Conservation (phyloP, 2,329 filamentous ascomycete species). For the Cladosporium sp. region DNA sequence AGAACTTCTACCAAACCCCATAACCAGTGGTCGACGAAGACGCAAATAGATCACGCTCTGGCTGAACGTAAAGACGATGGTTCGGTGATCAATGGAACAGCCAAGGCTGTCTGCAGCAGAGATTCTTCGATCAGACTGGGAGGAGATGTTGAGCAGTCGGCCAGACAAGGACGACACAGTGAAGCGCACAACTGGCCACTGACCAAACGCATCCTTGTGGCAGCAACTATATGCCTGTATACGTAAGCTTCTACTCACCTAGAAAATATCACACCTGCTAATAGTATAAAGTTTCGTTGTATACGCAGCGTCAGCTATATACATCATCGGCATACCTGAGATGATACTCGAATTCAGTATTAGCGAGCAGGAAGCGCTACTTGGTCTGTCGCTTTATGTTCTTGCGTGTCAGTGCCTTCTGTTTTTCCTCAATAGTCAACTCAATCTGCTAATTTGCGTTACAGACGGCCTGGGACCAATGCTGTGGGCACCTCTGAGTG, state of each 20-base stretch:
- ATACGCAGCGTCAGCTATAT: not conserved
- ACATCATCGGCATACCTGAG: not conserved
- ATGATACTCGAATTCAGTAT: not conserved
- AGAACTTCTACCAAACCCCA: no score
- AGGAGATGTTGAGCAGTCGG: no score
- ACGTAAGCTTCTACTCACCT: not conserved
- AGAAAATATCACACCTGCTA: not conserved
- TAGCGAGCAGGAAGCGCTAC: not conserved
- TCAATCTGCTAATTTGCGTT: not conserved
- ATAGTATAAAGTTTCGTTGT: not conserved
- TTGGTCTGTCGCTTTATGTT: not conserved
- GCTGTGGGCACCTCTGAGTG: constrained; percentile 14
- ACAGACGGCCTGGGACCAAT: constrained; percentile 15
- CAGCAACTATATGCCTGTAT: not conserved
- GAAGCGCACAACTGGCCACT: not conserved
- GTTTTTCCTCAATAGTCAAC: no score
- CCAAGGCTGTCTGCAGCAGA: no score
- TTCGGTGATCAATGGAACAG: no score
- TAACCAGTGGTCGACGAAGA: no score
- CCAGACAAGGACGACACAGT: no score
- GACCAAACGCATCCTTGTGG: not conserved
- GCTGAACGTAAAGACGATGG: no score
- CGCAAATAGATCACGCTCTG: no score
- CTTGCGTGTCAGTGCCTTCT: not conserved
- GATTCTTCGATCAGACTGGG: no score